Evolutionary conservation across 2,329 filamentous ascomycete species (phyloP).

Genomic region (Trichophyton benhamiae): DNA sequence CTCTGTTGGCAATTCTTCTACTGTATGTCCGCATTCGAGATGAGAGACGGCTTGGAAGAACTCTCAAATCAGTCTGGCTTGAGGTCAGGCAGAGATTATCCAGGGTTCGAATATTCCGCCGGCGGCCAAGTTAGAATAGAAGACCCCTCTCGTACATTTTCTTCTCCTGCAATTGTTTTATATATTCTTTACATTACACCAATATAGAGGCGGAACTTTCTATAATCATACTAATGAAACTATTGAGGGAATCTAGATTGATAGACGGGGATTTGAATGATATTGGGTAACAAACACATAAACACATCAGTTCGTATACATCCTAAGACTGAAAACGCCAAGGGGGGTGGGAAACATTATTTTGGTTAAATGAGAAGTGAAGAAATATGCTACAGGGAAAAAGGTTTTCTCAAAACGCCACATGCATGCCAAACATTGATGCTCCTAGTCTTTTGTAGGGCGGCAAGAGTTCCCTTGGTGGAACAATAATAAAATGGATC

Average conservation of each 20-base stretch:
- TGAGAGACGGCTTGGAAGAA: conserved; percentile 32
- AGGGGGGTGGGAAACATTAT: not conserved
- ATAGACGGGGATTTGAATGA: not conserved
- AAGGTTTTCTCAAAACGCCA: not conserved
- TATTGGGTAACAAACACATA: not conserved
- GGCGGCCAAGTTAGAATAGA: not conserved
- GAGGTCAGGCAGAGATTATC: conserved; percentile 25
- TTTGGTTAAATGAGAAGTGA: not conserved
- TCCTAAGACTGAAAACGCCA: not conserved
- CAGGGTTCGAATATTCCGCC: conserved; percentile 18
- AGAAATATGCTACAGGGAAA: not conserved
- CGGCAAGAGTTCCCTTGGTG: not conserved
- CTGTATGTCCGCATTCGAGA: conserved; percentile 32
- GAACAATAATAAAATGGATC: not conserved
- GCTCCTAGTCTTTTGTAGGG: not conserved
- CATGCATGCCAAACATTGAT: not conserved
- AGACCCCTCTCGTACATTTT: not conserved
- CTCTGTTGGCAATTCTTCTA: conserved; percentile 35
- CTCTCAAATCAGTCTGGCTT: conserved; percentile 20
- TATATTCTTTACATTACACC: not conserved
- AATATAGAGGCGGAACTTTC: not conserved
- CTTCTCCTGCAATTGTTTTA: not conserved
- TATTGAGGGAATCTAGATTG: not conserved
- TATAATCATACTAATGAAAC: not conserved
- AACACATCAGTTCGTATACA: not conserved